These are phyloP conservation scores for Solanum virginianum DNA, from an alignment of 257 asterid genomes.

Conservation along the genomic window DNA sequence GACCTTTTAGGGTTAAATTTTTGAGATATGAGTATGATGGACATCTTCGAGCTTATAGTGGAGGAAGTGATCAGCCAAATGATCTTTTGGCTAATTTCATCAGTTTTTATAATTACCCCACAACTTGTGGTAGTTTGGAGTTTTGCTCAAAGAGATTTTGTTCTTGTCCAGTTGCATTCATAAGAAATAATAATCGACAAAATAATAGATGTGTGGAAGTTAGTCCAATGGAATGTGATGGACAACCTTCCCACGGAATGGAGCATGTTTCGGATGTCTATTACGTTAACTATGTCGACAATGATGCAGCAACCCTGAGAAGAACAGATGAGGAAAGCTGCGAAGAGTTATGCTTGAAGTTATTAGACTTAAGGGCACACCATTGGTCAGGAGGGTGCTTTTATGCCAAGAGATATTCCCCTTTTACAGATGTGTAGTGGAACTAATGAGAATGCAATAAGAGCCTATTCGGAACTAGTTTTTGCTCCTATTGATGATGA, in stretches of 20 bases:
- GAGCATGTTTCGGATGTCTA: constrained; percentile 11
- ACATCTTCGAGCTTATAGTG: too few relatives aligned
- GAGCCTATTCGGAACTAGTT: constrained; percentile 90
- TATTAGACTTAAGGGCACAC: constrained; percentile 77
- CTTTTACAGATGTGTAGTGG: constrained; percentile 97
- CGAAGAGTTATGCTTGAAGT: constrained; percentile 70
- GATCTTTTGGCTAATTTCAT: too few relatives aligned
- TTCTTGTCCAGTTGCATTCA: too few relatives aligned
- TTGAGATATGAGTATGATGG: too few relatives aligned
- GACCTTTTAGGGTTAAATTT: too few relatives aligned
- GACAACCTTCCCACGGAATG: constrained; percentile 10
- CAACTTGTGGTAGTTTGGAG: too few relatives aligned
- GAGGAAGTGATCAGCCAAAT: too few relatives aligned
- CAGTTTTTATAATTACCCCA: too few relatives aligned
- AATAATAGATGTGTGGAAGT: too few relatives aligned
- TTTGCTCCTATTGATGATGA: constrained; percentile 96
- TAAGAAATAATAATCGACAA: too few relatives aligned
- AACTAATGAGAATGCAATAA: constrained; percentile 71
- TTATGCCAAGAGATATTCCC: constrained; percentile 75
- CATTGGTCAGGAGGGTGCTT: constrained; percentile 68
- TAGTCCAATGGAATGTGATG: too few relatives aligned
- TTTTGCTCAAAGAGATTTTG: too few relatives aligned
- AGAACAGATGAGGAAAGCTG: constrained; percentile 7
- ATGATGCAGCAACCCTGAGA: background rate
- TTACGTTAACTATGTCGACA: constrained; percentile 11